Conservation (phyloP, 2,329 filamentous ascomycete species). For the Elsinoe fawcettii region DNA sequence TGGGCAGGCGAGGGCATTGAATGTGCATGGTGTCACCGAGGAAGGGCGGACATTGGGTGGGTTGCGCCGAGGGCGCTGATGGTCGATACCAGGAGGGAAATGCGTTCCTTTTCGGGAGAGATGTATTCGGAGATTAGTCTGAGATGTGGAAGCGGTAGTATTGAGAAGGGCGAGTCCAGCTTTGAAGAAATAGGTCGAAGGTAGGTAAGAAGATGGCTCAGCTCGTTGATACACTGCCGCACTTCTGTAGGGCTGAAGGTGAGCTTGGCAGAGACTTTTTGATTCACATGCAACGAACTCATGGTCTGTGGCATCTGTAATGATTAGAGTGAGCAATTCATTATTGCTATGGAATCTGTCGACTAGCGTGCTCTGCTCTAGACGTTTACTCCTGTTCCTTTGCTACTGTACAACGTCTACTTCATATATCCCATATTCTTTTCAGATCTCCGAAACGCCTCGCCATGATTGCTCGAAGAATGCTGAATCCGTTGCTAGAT, state of each 20-base stretch:
- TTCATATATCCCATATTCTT: not conserved
- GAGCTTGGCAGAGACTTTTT: not conserved
- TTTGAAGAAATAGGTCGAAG: not conserved
- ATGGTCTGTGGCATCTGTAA: not conserved
- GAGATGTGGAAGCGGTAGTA: too few relatives aligned
- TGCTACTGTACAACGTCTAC: conserved; percentile 6
- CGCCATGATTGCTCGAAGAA: conserved; percentile 13
- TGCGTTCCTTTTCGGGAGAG: too few relatives aligned
- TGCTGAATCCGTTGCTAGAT: conserved; percentile 7
- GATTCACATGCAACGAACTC: conserved; percentile 8
- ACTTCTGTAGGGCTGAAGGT: not conserved
- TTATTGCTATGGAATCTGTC: not conserved
- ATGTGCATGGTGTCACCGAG: conserved; percentile 14
- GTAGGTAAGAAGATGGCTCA: conserved; percentile 2
- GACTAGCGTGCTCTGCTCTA: not conserved
- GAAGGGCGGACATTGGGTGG: conserved; percentile 2
- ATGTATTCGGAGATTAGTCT: not conserved
- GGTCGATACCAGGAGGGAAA: not conserved
- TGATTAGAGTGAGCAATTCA: not conserved
- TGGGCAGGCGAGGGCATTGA: conserved; percentile 31
- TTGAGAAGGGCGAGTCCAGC: not conserved
- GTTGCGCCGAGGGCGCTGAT: conserved; percentile 1
- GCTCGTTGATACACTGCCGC: conserved; percentile 5
- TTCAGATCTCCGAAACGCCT: conserved; percentile 7
- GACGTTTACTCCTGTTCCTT: not conserved